Percentiles rank a stretch among this genome's conserved stretches.
Evolutionary conservation across 306 rosid species (phyloP).

Genomic region (Rosa lucieae): DNA sequence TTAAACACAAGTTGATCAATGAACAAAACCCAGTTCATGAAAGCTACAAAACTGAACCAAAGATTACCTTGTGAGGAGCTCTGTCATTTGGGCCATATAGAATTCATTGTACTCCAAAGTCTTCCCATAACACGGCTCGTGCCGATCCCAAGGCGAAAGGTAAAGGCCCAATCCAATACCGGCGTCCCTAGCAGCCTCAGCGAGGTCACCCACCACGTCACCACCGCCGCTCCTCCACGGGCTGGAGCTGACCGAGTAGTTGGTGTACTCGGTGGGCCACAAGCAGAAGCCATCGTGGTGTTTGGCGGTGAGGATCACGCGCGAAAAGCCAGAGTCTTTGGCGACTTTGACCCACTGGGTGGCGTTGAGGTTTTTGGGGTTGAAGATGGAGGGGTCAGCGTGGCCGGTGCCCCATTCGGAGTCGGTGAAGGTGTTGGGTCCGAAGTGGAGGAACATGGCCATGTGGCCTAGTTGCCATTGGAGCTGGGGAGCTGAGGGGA

Average conservation of each 20-base stretch:
- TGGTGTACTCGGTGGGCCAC: slow-evolving; percentile 82
- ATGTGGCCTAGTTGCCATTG: slow-evolving; percentile 73
- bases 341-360: slow-evolving; percentile 81
- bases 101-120: slow-evolving; percentile 67
- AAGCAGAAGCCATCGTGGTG: slow-evolving; percentile 95
- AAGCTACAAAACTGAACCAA: neutral
- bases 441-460: slow-evolving; percentile 91
- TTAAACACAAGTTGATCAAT: neutral
- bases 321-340: slow-evolving; percentile 63
- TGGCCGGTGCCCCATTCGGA: slow-evolving; percentile 84
- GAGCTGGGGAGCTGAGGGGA: slow-evolving; percentile 74
- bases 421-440: slow-evolving; percentile 79
- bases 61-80: slow-evolving; percentile 74
- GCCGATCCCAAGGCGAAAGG: slow-evolving; percentile 99
- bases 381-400: slow-evolving; percentile 55
- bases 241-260: slow-evolving; percentile 67
- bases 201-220: slow-evolving; percentile 71
- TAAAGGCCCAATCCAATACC: slow-evolving; percentile 74
- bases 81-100: slow-evolving; percentile 84
- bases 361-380: slow-evolving; percentile 63
- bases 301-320: slow-evolving; percentile 66
- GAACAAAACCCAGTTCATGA: neutral
- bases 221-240: slow-evolving; percentile 68
- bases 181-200: slow-evolving; percentile 60
- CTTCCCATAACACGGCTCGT: slow-evolving; percentile 55